phyloP scores from a whole-genome alignment of 768 basidiomycete genomes.

The Mycena rosella region DNA sequence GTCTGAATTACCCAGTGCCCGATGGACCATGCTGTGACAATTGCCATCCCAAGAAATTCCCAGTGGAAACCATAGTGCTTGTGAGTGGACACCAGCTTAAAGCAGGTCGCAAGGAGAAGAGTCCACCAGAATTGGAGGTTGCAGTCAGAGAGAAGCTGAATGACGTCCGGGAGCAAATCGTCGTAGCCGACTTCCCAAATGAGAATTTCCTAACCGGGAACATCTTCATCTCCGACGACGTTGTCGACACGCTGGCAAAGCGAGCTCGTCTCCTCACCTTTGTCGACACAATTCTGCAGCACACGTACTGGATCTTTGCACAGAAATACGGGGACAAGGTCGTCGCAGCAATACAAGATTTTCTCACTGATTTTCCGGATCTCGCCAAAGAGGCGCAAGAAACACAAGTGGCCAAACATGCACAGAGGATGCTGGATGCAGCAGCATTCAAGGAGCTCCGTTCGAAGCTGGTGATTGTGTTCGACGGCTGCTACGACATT shows the following conservation, averaged over 20 bases:
- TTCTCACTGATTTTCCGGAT: slow-evolving; percentile 15
- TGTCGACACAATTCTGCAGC: slow-evolving; percentile 1
- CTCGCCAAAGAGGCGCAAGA: slow-evolving; percentile 6
- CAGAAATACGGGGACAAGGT: neutral
- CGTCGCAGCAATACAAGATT: neutral
- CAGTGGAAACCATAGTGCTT: too few species aligned
- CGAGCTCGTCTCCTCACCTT: slow-evolving; percentile 15
- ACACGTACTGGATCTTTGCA: too few species aligned
- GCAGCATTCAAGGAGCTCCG: too few species aligned
- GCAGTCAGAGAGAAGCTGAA: slow-evolving; percentile 14
- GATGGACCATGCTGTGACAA: too few species aligned
- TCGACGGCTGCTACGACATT: too few species aligned
- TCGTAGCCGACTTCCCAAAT: neutral
- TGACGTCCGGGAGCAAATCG: slow-evolving; percentile 5
- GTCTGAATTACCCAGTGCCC: too few species aligned
- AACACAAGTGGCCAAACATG: too few species aligned
- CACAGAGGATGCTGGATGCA: too few species aligned
- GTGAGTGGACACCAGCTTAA: too few species aligned
- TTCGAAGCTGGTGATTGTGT: too few species aligned
- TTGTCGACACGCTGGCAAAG: slow-evolving; percentile 16
- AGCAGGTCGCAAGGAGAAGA: slow-evolving; percentile 17
- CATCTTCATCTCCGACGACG: slow-evolving; percentile 9
- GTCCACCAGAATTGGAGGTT: slow-evolving; percentile 11
- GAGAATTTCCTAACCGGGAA: slow-evolving; percentile 25
- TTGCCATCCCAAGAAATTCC: too few species aligned